Percentiles rank a stretch among this genome's conserved stretches.
phyloP scores from a whole-genome alignment of 225 moss, liverwort and hornwort species.

The Pseudoscleropodium purum region DNA sequence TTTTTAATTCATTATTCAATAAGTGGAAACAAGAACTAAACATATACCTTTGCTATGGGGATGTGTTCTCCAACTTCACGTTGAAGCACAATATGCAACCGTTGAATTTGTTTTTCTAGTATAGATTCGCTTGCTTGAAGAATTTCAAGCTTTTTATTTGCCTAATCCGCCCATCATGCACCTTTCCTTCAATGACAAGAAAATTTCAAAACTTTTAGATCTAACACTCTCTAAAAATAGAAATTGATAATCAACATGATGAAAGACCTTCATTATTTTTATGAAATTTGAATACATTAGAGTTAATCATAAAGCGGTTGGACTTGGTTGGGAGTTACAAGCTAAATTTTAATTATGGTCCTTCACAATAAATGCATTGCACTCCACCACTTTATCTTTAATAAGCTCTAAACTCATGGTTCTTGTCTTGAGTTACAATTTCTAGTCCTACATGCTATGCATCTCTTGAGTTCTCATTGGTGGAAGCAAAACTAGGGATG shows the following conservation, averaged over 20 bases:
- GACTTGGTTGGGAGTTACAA: not conserved
- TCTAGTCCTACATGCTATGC: accelerated
- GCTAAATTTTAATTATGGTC: not conserved
- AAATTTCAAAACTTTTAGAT: not conserved
- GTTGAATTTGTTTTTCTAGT: slow-evolving; percentile 52
- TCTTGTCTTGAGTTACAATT: not conserved
- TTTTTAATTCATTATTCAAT: not conserved
- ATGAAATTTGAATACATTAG: not conserved
- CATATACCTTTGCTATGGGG: slow-evolving; percentile 55
- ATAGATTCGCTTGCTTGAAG: slow-evolving; percentile 61
- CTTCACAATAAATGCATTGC: not conserved
- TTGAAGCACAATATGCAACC: slow-evolving; percentile 62
- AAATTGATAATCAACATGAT: not conserved
- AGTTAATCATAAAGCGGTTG: not conserved
- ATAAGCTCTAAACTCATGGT: not conserved
- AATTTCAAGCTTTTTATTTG: slow-evolving; percentile 62
- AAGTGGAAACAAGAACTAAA: not conserved
- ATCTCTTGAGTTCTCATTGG: not conserved
- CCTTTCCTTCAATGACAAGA: slow-evolving; percentile 18
- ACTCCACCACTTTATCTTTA: not conserved
- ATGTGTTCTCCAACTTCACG: slow-evolving; percentile 88
- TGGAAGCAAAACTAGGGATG: not conserved
- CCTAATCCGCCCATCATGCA: slow-evolving; percentile 45
- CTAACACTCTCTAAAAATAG: not conserved
- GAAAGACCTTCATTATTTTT: not conserved